Evolutionary conservation across 441 rosid genomes (phyloP).

Genomic region (Pelargonium myrrhifolium): DNA sequence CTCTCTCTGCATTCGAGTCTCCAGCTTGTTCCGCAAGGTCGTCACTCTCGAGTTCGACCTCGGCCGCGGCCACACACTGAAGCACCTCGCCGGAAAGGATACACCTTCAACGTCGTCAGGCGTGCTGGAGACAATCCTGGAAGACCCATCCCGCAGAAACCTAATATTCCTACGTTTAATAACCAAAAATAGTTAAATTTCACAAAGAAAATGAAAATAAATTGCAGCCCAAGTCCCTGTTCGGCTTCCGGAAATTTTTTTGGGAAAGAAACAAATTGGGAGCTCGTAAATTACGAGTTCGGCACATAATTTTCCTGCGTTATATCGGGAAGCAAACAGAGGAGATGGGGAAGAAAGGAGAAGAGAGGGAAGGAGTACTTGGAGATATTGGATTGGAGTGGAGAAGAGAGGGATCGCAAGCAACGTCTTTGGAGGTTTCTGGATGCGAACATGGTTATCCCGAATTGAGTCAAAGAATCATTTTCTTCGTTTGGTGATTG

Average conservation of each 20-base stretch:
- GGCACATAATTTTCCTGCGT: too few species aligned
- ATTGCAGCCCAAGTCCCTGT: not conserved
- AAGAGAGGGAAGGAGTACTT: not conserved
- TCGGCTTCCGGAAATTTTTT: not conserved
- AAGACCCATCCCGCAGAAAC: conserved; percentile 23
- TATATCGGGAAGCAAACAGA: not conserved
- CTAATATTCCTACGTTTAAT: conserved; percentile 30
- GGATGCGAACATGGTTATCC: conserved; percentile 42
- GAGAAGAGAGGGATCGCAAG: conserved; percentile 39
- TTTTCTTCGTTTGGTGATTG: too few species aligned
- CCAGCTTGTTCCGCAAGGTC: conserved; percentile 91
- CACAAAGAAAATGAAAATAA: conserved; percentile 7
- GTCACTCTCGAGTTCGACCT: conserved; percentile 84
- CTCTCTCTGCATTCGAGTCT: conserved; percentile 82
- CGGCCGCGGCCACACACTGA: conserved; percentile 38
- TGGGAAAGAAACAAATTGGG: too few species aligned
- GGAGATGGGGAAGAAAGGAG: not conserved
- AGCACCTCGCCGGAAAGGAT: conserved; percentile 17
- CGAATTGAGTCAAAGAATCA: too few species aligned
- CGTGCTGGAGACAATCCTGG: conserved; percentile 16
- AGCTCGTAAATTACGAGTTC: too few species aligned
- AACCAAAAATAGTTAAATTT: not conserved
- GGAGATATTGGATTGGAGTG: conserved; percentile 25
- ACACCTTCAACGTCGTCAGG: conserved; percentile 16
- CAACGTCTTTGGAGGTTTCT: conserved; percentile 41